These are phyloP conservation scores for Neodidymelliopsis sp. DNA, from an alignment of 2,329 filamentous ascomycete species.

Conservation along the genomic window DNA sequence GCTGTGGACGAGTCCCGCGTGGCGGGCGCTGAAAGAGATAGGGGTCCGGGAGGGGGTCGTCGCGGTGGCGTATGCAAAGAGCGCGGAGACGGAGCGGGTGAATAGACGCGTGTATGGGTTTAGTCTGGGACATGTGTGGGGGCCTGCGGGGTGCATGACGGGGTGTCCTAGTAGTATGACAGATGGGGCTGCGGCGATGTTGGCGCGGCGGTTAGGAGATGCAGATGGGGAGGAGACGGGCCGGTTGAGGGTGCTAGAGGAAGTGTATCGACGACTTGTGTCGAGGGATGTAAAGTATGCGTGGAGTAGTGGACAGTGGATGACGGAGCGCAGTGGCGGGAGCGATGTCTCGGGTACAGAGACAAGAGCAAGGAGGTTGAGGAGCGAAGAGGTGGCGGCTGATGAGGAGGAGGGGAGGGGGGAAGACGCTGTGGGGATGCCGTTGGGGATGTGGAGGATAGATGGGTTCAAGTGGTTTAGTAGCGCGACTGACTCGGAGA, in stretches of 20 bases:
- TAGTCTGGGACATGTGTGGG: constrained; percentile 65
- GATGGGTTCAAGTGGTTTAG: constrained; percentile 78
- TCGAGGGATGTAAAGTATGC: constrained; percentile 60
- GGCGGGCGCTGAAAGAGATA: constrained; percentile 67
- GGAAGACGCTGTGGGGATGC: constrained; percentile 41
- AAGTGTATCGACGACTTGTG: constrained; percentile 62
- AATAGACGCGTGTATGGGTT: constrained; percentile 68
- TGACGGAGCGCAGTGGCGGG: constrained; percentile 75
- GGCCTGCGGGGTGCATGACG: constrained; percentile 65
- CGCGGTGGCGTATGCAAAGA: constrained; percentile 66
- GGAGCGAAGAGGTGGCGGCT: constrained; percentile 29
- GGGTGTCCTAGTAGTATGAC: constrained; percentile 73
- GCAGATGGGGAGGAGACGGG: constrained; percentile 38
- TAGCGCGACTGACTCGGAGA: constrained; percentile 69
- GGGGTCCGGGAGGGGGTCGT: constrained; percentile 66
- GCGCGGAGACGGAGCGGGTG: constrained; percentile 54
- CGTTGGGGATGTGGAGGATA: constrained; percentile 66
- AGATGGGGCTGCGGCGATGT: constrained; percentile 60
- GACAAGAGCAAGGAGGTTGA: constrained; percentile 59
- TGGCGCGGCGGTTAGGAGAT: constrained; percentile 29
- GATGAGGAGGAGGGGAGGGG: constrained; percentile 31
- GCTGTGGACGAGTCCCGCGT: constrained; percentile 71
- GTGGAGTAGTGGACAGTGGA: constrained; percentile 81
- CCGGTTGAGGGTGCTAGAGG: constrained; percentile 56
- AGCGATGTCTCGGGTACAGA: constrained; percentile 74